Evolutionary conservation across 129 eudicot species (phyloP), one percentile per base, ranked within the genome.

Genomic region (Escallonia rubra): DNA sequence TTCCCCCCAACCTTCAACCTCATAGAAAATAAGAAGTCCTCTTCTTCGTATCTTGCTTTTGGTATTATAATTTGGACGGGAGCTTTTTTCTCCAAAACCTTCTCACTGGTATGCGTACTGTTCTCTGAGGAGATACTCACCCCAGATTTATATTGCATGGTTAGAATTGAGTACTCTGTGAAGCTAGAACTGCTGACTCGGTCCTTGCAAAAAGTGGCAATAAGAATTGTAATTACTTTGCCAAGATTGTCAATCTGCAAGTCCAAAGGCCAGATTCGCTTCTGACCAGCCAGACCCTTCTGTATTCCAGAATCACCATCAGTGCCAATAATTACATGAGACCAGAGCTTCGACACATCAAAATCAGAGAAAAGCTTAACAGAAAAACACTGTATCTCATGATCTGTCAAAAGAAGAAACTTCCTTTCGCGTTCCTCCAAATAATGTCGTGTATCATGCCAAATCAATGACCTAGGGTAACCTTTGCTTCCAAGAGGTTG

Each of bases 201-300:
- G 60, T 93, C 98, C 80, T 83, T 89, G 70, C 98, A 93, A 66
- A 86, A 84, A 39, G 85, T 89, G 56, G 98, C 98, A 72, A 89
- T 79, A 42, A 93, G 92, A 72, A 93, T 75, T 59, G 91, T 86
- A 49, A 93, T 76, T 56, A 84, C 86, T 78, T 89, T 89, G 40
- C 96, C 91, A 70, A 72, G 75, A 71, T 48, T 75, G 68, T 86
- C 92, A 6, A 89, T 61, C 75, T 86, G 90, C 79, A 93, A 67
- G 80, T 93, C 98, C 58, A 93, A 85, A 63, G 98, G 98, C 98
- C 96, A 93, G 50, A 89, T 86, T 61, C 79, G 79, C 79, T 89
- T 93, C 81, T 93, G 96, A 46, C 98, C 96, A 53, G 96, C 98
- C 76, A 93, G 76, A 59, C 90, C 95, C 75, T 93, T 89, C 78